These are phyloP conservation scores for Aureobasidium melanogenum DNA, from an alignment of 2,329 filamentous ascomycete species.

Conservation along the genomic window DNA sequence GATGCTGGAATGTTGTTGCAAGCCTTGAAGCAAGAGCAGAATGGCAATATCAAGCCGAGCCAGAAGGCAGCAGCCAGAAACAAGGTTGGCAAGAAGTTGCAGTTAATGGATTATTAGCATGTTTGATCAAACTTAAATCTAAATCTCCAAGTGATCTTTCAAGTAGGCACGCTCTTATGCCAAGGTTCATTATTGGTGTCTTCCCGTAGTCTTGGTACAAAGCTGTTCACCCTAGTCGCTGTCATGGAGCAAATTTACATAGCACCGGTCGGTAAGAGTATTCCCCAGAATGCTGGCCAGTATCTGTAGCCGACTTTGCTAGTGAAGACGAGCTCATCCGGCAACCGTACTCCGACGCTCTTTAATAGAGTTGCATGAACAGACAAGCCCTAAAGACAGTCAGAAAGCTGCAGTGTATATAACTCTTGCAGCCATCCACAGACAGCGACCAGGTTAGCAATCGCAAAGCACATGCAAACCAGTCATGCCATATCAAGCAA, in stretches of 20 bases:
- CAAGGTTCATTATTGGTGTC: no score
- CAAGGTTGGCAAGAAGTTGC: constrained; percentile 66
- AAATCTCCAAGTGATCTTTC: neutral
- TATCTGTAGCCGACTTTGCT: neutral
- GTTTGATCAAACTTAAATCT: neutral
- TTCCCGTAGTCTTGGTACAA: neutral
- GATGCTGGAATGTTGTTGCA: constrained; percentile 91
- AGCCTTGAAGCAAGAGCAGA: constrained; percentile 65
- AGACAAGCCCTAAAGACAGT: neutral
- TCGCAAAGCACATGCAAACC: neutral
- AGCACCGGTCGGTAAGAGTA: neutral
- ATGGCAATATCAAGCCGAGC: constrained; percentile 39
- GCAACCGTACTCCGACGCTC: neutral
- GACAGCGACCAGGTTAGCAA: neutral
- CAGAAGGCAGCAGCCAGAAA: constrained; percentile 54
- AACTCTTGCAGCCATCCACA: neutral
- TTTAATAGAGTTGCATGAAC: neutral
- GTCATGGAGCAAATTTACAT: neutral
- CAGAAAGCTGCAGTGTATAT: neutral
- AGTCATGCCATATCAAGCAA: neutral
- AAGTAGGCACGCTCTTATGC: no score
- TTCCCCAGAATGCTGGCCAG: neutral
- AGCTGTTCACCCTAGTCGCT: neutral
- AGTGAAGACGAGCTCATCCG: neutral
- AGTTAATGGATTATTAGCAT: constrained; percentile 58